Base-by-base conservation (phyloP, 1,284 basidiomycete genomes). In the Trametes polyzona region DNA sequence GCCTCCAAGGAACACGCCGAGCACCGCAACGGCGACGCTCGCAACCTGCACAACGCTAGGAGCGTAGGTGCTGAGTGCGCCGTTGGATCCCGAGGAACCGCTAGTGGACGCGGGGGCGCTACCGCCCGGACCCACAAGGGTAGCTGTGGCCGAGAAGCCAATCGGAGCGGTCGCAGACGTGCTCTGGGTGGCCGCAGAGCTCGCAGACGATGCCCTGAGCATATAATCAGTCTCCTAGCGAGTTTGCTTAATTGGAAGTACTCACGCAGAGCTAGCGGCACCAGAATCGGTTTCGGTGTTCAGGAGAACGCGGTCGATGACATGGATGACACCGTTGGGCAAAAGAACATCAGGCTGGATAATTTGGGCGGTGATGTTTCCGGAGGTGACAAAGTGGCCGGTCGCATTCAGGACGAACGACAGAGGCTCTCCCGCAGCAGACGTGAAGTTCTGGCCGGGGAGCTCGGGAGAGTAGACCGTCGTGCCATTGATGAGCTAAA, bases 291-390 rank as follows among this genome's bases (percentile, higher is more conserved):
- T 69, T 14, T 75, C 68, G 3, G 79, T 77, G 71, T 88, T 82
- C 46, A 85, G 57, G 43, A 92, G 76, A 11, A 91, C 85, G 2
- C 70, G 64, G 69, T 91, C 81, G 60, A 92, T 83, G 47, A 89
- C 71, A 69, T 93, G 88, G 7, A 91, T 67, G 23, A 93, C 90
- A 56, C 91, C 91, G 64, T 92, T 92, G 27, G 77, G 69, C 24
- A 84, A 72, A 62, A 93, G 76, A 8, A 92, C 77, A 68, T 93
- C 88, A 23, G 83, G 73, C 51, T 78, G 75, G 23, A 88, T 68
- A 65, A 93, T 84, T 61, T 73, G 73, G 9, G 86, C 87, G 16
- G 79, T 80, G 9, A 79, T 73, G 35, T 80, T 80, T 26, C 80
- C 81, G 11, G 74, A 78, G 21, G 73, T 78, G 54, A 93, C 83